Conservation (phyloP, 257 asterid genomes). For the Capsicum pubescens region DNA sequence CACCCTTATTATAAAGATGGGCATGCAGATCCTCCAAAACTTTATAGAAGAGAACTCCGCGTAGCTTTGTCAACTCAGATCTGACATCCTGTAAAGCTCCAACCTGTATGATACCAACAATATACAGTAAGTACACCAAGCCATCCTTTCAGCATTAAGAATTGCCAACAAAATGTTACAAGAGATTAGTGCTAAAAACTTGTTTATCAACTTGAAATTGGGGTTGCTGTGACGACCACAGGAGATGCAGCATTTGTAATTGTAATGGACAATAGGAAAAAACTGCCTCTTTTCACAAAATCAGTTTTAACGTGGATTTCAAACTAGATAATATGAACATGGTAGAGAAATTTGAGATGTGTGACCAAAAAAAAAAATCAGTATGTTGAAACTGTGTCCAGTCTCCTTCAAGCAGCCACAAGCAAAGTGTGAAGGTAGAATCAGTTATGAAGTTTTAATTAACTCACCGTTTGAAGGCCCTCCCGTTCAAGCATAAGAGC, state of each 20-base stretch:
- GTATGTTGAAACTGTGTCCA: not conserved
- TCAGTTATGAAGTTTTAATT: slow-evolving; percentile 4
- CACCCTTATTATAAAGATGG: slow-evolving; percentile 97
- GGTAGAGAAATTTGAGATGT: not conserved
- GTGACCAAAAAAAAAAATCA: not conserved
- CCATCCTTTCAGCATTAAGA: slow-evolving; percentile 38
- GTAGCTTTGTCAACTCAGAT: slow-evolving; percentile 89
- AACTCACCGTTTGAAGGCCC: slow-evolving; percentile 95
- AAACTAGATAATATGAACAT: not conserved
- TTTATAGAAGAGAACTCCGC: slow-evolving; percentile 91
- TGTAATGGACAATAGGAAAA: slow-evolving; percentile 15
- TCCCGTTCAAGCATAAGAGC: slow-evolving; percentile 94
- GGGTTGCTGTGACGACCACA: not conserved
- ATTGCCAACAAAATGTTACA: slow-evolving; percentile 1
- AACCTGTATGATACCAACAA: slow-evolving; percentile 62
- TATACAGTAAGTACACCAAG: slow-evolving; percentile 32
- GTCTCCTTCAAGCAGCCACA: slow-evolving; percentile 14
- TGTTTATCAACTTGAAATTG: slow-evolving; percentile 11
- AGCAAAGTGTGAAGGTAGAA: not conserved
- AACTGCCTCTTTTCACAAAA: slow-evolving; percentile 15
- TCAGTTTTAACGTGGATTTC: not conserved
- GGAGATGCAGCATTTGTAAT: slow-evolving; percentile 25
- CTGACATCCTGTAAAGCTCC: slow-evolving; percentile 99
- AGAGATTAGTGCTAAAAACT: slow-evolving; percentile 3
- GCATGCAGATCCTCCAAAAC: slow-evolving; percentile 96